Conservation (phyloP, 2,329 filamentous ascomycete species). For the Microcyclosporella mali region DNA sequence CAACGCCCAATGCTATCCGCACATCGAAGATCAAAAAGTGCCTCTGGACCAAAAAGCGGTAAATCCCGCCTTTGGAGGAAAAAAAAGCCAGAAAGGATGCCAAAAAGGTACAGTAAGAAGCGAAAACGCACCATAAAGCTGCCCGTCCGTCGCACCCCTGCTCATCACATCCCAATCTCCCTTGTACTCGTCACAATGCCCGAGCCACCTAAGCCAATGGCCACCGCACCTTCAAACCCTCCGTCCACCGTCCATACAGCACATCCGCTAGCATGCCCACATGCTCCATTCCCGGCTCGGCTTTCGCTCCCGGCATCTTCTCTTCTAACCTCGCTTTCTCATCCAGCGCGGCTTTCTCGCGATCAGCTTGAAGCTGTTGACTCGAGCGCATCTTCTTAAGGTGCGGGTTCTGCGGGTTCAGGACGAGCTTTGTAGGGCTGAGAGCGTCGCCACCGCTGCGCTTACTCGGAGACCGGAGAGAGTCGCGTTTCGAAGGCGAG, state of each 20-base stretch:
- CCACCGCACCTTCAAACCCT: conserved; percentile 60
- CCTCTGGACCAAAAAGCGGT: no score
- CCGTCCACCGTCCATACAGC: conserved; percentile 83
- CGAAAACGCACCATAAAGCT: neutral
- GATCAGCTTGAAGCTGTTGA: conserved; percentile 36
- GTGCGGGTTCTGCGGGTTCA: conserved; percentile 79
- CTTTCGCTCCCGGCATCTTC: conserved; percentile 51
- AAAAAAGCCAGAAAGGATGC: no score
- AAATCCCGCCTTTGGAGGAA: no score
- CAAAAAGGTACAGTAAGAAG: neutral
- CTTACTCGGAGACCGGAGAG: conserved; percentile 4
- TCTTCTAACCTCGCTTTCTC: conserved; percentile 45
- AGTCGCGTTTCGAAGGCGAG: conserved; percentile 22
- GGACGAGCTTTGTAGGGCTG: conserved; percentile 57
- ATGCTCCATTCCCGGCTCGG: conserved; percentile 78
- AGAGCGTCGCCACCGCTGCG: conserved; percentile 20
- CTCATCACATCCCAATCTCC: no score
- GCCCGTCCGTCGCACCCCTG: no score
- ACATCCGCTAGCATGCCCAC: conserved; percentile 83
- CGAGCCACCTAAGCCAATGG: conserved; percentile 20
- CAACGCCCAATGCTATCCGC: neutral
- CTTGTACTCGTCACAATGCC: no score
- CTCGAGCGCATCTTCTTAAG: conserved; percentile 63
- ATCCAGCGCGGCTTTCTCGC: conserved; percentile 45
- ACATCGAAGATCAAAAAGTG: neutral